Evolutionary conservation across 768 basidiomycete genomes (phyloP), one percentile per base, ranked within the genome.

Genomic region (Albatrellus ellisii): DNA sequence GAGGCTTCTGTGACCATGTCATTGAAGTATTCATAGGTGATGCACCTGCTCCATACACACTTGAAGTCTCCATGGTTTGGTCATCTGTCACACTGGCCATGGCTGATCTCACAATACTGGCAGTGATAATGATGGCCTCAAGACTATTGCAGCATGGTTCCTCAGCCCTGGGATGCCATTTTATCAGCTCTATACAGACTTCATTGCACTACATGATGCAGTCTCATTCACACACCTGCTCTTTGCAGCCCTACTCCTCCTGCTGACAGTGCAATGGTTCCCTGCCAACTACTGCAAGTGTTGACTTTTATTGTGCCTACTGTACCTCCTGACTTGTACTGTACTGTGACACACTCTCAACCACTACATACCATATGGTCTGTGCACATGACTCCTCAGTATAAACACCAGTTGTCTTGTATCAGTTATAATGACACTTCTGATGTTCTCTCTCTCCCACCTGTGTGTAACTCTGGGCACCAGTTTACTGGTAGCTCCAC

Each of bases 151-250:
- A 2, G 45, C 54, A 9, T 61, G 64, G 20, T 77, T 79, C 57
- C 71, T 88, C 15, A 77, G 80, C 0, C 47, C 66, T 1, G 61
- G 64, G 4, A 77, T 78, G 0, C 88, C 91, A 0, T 97, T 97
- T 66, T 95, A 77, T 64, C 90, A 94, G 57, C 87, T 83, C 54
- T 98, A 90, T 62, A 83, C 81, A 10, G 91, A 95, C 59, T 81
- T 95, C 54, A 67, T 94, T 43, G 78, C 73, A 1, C 63, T 97
- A n/a, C 97, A 92, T 60, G 85, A 88, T 53, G 73, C 88, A 4
- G 78, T 90, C 50, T 97, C 92, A 6, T 92, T 92, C 58, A 73
- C 79, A 1, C 77, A 95, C 53, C 67, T 70, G 0, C 58, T 75
- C 1, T 98, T 98, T 52, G 76, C 73, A 10, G 66, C 70, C 2